A percentile compares a stretch with the other conserved stretches of the same genome.
These are phyloP conservation scores for Pisolithus thermaeus DNA, from an alignment of 1,284 basidiomycete species.

Conservation along the genomic window DNA sequence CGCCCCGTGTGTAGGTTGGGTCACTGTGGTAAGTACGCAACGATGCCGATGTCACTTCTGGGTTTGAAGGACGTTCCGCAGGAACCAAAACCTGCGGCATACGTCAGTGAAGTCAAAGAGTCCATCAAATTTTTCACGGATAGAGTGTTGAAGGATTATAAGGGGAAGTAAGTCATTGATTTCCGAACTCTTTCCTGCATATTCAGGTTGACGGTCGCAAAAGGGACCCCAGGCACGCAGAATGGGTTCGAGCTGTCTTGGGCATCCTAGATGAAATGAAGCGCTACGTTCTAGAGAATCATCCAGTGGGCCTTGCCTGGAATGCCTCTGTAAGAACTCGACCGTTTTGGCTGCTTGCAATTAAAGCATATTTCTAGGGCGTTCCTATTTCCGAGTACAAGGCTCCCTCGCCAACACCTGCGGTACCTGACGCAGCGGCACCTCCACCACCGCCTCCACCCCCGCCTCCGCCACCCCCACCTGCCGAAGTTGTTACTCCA, in stretches of 20 bases:
- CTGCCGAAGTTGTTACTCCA: conserved; percentile 39
- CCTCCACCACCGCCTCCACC: conserved; percentile 31
- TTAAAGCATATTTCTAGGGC: conserved; percentile 41
- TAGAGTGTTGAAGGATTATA: conserved; percentile 89
- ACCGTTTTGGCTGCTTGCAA: background rate
- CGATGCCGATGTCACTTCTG: background rate
- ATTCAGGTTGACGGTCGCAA: conserved; percentile 5
- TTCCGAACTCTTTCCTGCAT: background rate
- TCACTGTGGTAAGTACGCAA: conserved; percentile 64
- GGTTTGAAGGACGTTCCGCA: conserved; percentile 26
- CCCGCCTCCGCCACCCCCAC: conserved; percentile 54
- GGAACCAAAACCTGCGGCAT: conserved; percentile 81
- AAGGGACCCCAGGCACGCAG: conserved; percentile 84
- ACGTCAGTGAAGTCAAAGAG: conserved; percentile 84
- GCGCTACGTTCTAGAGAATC: conserved; percentile 82
- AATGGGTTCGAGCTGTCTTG: conserved; percentile 81
- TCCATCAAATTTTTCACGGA: conserved; percentile 89
- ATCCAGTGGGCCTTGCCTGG: conserved; percentile 88
- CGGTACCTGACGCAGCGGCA: conserved; percentile 11
- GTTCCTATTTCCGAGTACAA: conserved; percentile 55
- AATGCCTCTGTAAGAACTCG: conserved; percentile 66
- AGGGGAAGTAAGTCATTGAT: conserved; percentile 66
- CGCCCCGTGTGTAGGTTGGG: conserved; percentile 87
- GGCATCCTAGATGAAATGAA: conserved; percentile 74
- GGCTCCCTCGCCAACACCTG: conserved; percentile 28